Evolutionary conservation across 2,329 filamentous ascomycete genomes (phyloP).

Genomic region (Aspergillus fischeri): DNA sequence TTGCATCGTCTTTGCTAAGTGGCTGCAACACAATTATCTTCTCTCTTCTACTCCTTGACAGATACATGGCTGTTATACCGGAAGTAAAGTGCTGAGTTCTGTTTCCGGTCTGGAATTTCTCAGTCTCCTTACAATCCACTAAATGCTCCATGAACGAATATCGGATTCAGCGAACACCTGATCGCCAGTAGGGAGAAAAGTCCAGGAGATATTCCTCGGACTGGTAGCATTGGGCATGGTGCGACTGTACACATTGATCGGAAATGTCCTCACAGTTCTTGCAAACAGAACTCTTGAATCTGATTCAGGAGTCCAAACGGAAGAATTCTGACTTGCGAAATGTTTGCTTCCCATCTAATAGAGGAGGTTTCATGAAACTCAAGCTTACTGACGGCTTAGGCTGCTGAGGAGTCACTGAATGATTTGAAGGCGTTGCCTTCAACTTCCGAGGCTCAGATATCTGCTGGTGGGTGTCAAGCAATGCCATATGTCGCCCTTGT

Average conservation of each 20-base stretch:
- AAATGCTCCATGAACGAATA: slow-evolving; percentile 12
- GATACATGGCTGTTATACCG: background rate
- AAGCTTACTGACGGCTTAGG: slow-evolving; percentile 49
- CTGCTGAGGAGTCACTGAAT: slow-evolving; percentile 87
- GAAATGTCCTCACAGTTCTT: slow-evolving; percentile 90
- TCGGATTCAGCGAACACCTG: slow-evolving; percentile 7
- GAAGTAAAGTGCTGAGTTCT: background rate
- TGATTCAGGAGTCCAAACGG: slow-evolving; percentile 92
- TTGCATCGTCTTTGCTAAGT: background rate
- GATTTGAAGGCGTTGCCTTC: slow-evolving; percentile 75
- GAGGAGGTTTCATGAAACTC: slow-evolving; percentile 11
- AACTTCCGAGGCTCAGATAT: slow-evolving; percentile 71
- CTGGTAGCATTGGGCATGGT: slow-evolving; percentile 25
- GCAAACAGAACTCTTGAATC: slow-evolving; percentile 78
- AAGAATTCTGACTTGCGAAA: slow-evolving; percentile 87
- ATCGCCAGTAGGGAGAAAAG: slow-evolving; percentile 5
- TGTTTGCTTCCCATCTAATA: slow-evolving; percentile 30
- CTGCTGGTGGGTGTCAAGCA: slow-evolving; percentile 54
- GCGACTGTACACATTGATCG: slow-evolving; percentile 23
- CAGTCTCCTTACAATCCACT: background rate
- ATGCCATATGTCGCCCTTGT: slow-evolving; percentile 1
- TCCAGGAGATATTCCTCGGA: background rate
- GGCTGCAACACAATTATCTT: background rate
- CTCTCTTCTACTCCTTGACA: background rate
- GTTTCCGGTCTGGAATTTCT: background rate